These are phyloP conservation scores for Psilocybe cyanescens DNA, from an alignment of 768 basidiomycete genomes.

Conservation along the genomic window DNA sequence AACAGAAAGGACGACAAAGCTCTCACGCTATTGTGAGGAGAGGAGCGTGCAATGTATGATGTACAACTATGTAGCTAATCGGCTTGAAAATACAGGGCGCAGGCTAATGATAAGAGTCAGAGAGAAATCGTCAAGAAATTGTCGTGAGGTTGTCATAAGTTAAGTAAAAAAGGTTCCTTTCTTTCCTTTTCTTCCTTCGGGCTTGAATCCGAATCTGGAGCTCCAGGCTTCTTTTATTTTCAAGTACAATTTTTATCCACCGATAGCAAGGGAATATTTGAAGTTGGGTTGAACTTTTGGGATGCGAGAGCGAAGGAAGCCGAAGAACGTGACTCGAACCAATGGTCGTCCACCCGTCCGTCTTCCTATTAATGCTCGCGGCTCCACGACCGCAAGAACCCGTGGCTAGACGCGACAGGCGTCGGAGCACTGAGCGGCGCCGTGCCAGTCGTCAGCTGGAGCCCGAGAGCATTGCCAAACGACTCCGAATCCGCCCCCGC, in stretches of 20 bases:
- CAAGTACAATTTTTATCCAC: background rate
- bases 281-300: background rate
- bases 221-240: too few relatives aligned
- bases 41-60: too few relatives aligned
- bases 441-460: conserved; percentile 28
- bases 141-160: too few relatives aligned
- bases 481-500: conserved; percentile 23
- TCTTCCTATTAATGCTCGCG: conserved; percentile 18
- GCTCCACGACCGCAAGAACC: conserved; percentile 36
- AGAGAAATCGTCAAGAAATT: too few relatives aligned
- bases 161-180: too few relatives aligned
- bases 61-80: too few relatives aligned
- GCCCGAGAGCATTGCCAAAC: conserved; percentile 32
- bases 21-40: too few relatives aligned
- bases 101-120: too few relatives aligned
- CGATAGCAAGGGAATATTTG: background rate
- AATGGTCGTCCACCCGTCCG: background rate
- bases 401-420: conserved; percentile 30
- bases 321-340: background rate
- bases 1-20: too few relatives aligned
- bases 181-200: too few relatives aligned
- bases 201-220: too few relatives aligned
- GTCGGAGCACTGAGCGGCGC: conserved; percentile 32
- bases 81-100: too few relatives aligned
- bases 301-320: background rate